Evolutionary conservation across 139 green algal species (phyloP), one percentile per base, ranked within the genome.

Genomic region (Chlorella ohadii): DNA sequence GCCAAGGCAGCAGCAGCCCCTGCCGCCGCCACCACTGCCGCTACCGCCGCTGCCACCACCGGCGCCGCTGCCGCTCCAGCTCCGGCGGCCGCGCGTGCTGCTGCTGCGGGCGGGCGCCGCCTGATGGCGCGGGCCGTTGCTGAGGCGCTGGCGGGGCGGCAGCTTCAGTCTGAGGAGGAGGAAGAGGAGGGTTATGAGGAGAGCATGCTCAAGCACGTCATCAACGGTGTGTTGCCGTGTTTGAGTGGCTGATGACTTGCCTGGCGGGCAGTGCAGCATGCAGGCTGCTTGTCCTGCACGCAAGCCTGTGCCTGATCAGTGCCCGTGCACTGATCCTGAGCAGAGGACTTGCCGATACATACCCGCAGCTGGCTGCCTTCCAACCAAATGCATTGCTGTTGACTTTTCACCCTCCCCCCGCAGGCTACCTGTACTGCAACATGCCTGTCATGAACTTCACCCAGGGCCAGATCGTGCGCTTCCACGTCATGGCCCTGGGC

Each of bases 361-460:
- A 7, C 27, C 68, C 33, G 36, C 44, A 6, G 47, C 41, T 41
- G 3, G n/a, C 39, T 27, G 70, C 39, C 34, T 31, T 6, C 67
- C 20, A 1, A 85, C 76, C 23, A 9, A 17, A 11, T 47, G 11
- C 51, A 51, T 74, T 25, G 1, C 67, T 74, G 17, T 13, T 11
- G 39, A 20, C n/a, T 55, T 4, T 39, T 47, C 51, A 9, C 11
- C n/a, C n/a, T 27, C 6, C n/a, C 39, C 65, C 41, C 33, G 80
- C 80, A 85, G 80, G 88, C 68, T 85, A 70, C 87, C 72, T 91
- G 64, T 94, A 89, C 89, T 94, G 91, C 89, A 94, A 93, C 88
- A 74, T 87, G 74, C 89, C 84, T 3, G 66, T 64, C 15, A 47
- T 93, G 11, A 38, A 73, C 56, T 85, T 89, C n/a, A 64, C 31